Base-by-base conservation (phyloP, 768 basidiomycete genomes). In the Russula griseocarnosa region DNA sequence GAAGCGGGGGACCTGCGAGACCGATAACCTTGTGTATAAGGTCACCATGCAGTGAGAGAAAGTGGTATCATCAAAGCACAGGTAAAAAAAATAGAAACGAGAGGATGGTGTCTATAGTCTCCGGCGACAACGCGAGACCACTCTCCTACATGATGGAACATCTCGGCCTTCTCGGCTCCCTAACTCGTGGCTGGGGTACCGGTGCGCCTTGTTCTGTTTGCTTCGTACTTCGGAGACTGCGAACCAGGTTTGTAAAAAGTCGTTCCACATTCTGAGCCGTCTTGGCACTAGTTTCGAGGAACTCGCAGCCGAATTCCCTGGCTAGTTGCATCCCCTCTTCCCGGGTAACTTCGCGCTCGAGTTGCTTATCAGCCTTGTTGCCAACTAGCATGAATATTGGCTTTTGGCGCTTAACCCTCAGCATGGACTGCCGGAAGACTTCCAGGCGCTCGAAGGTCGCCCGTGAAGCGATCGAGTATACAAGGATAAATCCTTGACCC, bases 281-380 rank as follows among this genome's bases (percentile, higher is more conserved):
- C 80, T 96, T 96, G 42, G 96, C 96, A n/a, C 88, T 92, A 36
- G 96, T 94, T 75, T 98, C 96, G 74, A 94, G 86, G 75, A 98
- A 96, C 63, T 91, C 90, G 78, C 94, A 97, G 56, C 92, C 91
- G 67, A 95, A 87, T 58, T 84, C 80, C 68, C 85, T 82, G 36
- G 97, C 96, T 58, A 96, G 78, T 10, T 84, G 83, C 20, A 82
- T 80, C 14, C 94, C 97, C 70, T 98, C 94, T 71, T 96, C 93
- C 68, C 84, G 86, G 52, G 92, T 89, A 11, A 98, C 94, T 72
- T 96, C 94, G 38, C 94, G 85, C 70, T 92, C 89, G 68, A 86
- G 86, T n/a, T 84, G 82, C 80, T 92, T 91, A 82, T 98, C 94
- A 73, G 85, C 87, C 76, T 98, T 97, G 80, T 98, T 98, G 70